Conservation (phyloP, 2,329 filamentous ascomycete genomes). For the Epichloe coenophiala region DNA sequence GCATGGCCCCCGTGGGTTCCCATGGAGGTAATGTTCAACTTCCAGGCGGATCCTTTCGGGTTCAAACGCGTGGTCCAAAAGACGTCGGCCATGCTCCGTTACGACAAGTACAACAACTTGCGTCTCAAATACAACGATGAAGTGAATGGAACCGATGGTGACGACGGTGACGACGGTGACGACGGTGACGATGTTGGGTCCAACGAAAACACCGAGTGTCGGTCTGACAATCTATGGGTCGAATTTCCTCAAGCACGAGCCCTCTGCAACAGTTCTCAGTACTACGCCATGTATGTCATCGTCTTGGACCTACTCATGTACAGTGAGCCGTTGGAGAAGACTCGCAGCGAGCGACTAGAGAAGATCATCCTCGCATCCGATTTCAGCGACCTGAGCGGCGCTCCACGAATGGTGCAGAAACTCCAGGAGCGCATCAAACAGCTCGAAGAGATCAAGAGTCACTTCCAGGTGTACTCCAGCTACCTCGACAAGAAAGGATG, state of each 20-base stretch:
- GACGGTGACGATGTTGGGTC: constrained; percentile 28
- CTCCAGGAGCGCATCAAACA: constrained; percentile 88
- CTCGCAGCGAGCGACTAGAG: constrained; percentile 84
- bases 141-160: constrained; percentile 50
- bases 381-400: constrained; percentile 90
- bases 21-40: constrained; percentile 97
- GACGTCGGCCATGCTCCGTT: constrained; percentile 85
- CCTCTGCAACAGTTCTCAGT: constrained; percentile 94
- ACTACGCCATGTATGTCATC: constrained; percentile 97
- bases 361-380: constrained; percentile 99
- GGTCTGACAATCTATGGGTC: constrained; percentile 94
- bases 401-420: constrained; percentile 81
- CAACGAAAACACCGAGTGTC: constrained; percentile 49
- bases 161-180: constrained; percentile 18
- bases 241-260: constrained; percentile 89
- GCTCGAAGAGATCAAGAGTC: constrained; percentile 87
- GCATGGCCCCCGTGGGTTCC: constrained; percentile 98
- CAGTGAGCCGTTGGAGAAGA: constrained; percentile 92
- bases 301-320: constrained; percentile 92
- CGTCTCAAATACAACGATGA: constrained; percentile 96
- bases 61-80: constrained; percentile 96
- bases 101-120: constrained; percentile 96
- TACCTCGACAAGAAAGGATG: constrained; percentile 80
- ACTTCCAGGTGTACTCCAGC: constrained; percentile 87
- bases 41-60: constrained; percentile 85